phyloP scores from a whole-genome alignment of 768 basidiomycete genomes.

The Guyanaporus albipodus region DNA sequence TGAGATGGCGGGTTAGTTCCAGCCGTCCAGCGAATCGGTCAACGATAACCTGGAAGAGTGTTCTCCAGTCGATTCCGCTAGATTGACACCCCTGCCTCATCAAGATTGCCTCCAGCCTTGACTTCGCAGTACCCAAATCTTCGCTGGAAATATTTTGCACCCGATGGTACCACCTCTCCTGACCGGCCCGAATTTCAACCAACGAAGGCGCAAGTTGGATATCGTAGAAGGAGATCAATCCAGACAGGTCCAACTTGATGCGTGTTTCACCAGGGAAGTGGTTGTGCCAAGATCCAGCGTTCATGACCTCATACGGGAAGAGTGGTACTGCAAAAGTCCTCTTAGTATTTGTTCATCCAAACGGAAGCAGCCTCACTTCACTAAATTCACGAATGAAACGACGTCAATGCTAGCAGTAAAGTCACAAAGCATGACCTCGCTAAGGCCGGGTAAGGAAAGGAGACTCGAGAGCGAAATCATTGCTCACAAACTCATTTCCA shows the following conservation, averaged over 20 bases:
- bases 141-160: conserved; percentile 19
- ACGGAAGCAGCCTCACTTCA: no score
- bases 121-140: conserved; percentile 16
- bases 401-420: conserved; percentile 28
- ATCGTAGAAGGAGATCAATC: conserved; percentile 38
- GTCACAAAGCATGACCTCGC: conserved; percentile 37
- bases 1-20: conserved; percentile 23
- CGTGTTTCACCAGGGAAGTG: conserved; percentile 35
- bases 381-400: conserved; percentile 19
- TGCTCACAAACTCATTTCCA: conserved; percentile 33
- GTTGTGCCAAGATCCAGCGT: conserved; percentile 32
- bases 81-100: conserved; percentile 11
- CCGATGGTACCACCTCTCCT: conserved; percentile 33
- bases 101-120: conserved; percentile 6
- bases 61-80: conserved; percentile 35
- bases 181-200: conserved; percentile 18
- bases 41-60: conserved; percentile 26
- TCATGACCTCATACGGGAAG: conserved; percentile 1
- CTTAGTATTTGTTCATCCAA: not conserved
- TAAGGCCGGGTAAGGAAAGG: conserved; percentile 4
- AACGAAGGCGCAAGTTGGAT: conserved; percentile 30
- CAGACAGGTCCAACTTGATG: conserved; percentile 30
- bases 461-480: not conserved
- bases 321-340: not conserved
- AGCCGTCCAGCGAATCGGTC: conserved; percentile 32